phyloP scores from a whole-genome alignment of 2,329 filamentous ascomycete species.

The Monosporascus sp. region DNA sequence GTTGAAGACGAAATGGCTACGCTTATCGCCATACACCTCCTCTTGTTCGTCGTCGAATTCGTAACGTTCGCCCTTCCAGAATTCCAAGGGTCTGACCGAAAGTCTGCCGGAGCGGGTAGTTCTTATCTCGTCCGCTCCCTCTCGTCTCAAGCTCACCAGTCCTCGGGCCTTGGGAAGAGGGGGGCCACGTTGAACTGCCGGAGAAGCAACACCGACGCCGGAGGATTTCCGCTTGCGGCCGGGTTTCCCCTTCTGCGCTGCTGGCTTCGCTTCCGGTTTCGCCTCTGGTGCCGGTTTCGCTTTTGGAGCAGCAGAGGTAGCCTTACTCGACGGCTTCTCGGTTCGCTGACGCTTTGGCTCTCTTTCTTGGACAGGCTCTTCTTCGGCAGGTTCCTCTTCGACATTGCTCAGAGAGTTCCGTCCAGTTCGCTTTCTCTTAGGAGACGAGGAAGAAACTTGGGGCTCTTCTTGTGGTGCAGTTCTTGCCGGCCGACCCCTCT shows the following conservation, averaged over 20 bases:
- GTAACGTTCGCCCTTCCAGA: conserved; percentile 79
- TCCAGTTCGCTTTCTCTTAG: conserved; percentile 17
- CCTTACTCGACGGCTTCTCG: conserved; percentile 14
- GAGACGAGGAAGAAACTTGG: conserved; percentile 8
- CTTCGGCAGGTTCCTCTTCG: conserved; percentile 8
- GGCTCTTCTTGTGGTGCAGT: conserved; percentile 8
- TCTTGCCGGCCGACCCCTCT: conserved; percentile 21
- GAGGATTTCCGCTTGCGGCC: conserved; percentile 33
- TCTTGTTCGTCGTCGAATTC: conserved; percentile 61
- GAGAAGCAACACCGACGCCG: conserved; percentile 40
- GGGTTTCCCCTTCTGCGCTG: conserved; percentile 25
- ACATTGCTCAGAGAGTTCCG: conserved; percentile 16
- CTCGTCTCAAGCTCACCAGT: conserved; percentile 46
- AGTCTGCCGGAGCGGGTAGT: conserved; percentile 72
- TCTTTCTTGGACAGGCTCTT: conserved; percentile 13
- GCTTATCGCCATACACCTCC: conserved; percentile 36
- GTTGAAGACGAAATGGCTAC: conserved; percentile 53
- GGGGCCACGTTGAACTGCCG: conserved; percentile 46
- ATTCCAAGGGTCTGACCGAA: conserved; percentile 73
- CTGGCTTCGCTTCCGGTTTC: conserved; percentile 13
- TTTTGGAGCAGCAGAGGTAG: conserved; percentile 15
- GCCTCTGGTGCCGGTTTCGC: conserved; percentile 14
- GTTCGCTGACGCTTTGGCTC: conserved; percentile 20
- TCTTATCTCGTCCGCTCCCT: conserved; percentile 45
- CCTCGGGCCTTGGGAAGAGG: conserved; percentile 51